phyloP scores from a whole-genome alignment of 164 flowering plant genomes.

The Malania oleifera region DNA sequence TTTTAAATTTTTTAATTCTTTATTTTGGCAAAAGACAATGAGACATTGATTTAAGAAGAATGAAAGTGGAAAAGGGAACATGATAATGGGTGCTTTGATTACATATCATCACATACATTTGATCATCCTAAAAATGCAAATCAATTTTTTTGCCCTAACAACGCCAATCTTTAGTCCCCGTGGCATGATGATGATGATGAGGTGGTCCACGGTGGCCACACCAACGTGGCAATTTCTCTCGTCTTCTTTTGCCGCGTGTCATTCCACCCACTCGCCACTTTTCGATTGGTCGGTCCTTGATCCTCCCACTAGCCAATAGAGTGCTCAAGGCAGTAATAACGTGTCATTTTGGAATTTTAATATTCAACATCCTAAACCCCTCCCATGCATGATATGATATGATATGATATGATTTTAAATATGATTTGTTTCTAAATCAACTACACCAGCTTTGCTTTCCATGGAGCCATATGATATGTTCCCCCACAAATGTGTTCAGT shows the following conservation, averaged over 20 bases:
- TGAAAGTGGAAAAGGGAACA: constrained; percentile 23
- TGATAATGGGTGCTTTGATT: constrained; percentile 12
- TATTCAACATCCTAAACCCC: no score
- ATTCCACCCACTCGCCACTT: constrained; percentile 9
- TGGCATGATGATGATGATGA: constrained; percentile 2
- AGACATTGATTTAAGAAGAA: constrained; percentile 23
- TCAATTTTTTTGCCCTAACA: constrained; percentile 18
- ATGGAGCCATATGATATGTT: background rate
- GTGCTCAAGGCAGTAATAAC: background rate
- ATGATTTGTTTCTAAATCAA: background rate
- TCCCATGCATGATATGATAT: no score
- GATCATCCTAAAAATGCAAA: constrained; percentile 19
- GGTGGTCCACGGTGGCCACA: background rate
- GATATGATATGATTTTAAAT: no score
- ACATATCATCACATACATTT: constrained; percentile 10
- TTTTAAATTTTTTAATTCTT: no score
- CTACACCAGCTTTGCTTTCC: background rate
- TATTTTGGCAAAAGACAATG: constrained; percentile 17
- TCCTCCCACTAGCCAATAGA: constrained; percentile 1
- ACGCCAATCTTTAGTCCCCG: constrained; percentile 5
- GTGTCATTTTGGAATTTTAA: background rate
- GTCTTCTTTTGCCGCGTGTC: constrained; percentile 7
- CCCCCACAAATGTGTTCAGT: no score
- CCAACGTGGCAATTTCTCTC: constrained; percentile 11
- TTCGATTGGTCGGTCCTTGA: constrained; percentile 7